Percentiles rank a stretch among this genome's conserved stretches.
phyloP scores from a whole-genome alignment of 2,329 filamentous ascomycete genomes.

The Pezizomycotina sp. region DNA sequence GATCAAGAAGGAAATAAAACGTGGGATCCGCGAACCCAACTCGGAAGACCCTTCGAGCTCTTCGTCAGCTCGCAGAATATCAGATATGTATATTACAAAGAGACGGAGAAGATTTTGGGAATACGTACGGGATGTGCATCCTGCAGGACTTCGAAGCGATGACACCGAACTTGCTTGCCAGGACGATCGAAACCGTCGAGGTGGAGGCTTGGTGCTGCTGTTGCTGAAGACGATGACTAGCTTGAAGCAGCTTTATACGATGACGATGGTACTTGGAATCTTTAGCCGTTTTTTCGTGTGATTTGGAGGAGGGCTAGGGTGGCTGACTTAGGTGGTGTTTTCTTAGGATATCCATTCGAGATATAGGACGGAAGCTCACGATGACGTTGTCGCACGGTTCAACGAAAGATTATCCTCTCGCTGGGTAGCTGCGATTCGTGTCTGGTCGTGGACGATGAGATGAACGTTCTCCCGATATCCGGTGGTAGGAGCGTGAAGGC shows the following conservation, averaged over 20 bases:
- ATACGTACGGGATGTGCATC: slow-evolving; percentile 97
- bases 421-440: slow-evolving; percentile 90
- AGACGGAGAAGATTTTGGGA: slow-evolving; percentile 95
- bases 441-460: slow-evolving; percentile 88
- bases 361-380: slow-evolving; percentile 90
- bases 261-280: slow-evolving; percentile 50
- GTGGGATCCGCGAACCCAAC: slow-evolving; percentile 82
- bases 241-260: slow-evolving; percentile 87
- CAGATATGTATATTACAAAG: slow-evolving; percentile 98
- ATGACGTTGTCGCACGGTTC: slow-evolving; percentile 86
- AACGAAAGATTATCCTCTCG: slow-evolving; percentile 96
- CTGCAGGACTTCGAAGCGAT: slow-evolving; percentile 95
- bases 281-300: background rate
- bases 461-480: slow-evolving; percentile 93
- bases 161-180: slow-evolving; percentile 87
- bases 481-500: slow-evolving; percentile 79
- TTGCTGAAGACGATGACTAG: slow-evolving; percentile 93
- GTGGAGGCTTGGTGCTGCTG: slow-evolving; percentile 83
- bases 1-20: slow-evolving; percentile 96
- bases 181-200: slow-evolving; percentile 94
- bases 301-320: background rate
- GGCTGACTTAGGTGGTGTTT: slow-evolving; percentile 6
- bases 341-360: slow-evolving; percentile 70
- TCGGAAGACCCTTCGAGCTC: slow-evolving; percentile 85
- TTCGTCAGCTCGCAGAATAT: slow-evolving; percentile 95